phyloP scores from a whole-genome alignment of 2,329 filamentous ascomycete genomes.

The Intubia oerlemansii region DNA sequence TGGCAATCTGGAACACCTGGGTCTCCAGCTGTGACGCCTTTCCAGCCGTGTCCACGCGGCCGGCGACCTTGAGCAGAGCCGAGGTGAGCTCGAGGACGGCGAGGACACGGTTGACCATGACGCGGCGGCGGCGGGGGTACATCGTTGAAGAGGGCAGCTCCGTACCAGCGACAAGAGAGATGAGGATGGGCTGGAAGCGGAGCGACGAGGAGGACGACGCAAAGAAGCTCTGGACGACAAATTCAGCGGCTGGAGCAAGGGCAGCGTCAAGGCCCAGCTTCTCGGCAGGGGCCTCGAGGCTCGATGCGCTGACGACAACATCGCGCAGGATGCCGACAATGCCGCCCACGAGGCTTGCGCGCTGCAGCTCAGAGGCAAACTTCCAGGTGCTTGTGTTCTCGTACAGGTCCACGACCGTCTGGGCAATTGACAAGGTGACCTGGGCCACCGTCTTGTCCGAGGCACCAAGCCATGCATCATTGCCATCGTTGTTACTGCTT shows the following conservation, averaged over 20 bases:
- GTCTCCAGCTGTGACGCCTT: slow-evolving; percentile 47
- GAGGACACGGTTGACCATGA: slow-evolving; percentile 40
- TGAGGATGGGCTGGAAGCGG: slow-evolving; percentile 56
- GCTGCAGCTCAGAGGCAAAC: slow-evolving; percentile 47
- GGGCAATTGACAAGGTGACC: slow-evolving; percentile 50
- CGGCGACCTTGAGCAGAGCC: slow-evolving; percentile 48
- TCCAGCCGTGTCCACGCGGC: slow-evolving; percentile 39
- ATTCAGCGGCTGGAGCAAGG: slow-evolving; percentile 51
- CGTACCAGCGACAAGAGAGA: slow-evolving; percentile 42
- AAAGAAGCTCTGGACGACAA: slow-evolving; percentile 58
- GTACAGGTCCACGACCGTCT: slow-evolving; percentile 60
- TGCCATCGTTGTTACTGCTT: background rate
- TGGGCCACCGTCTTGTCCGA: slow-evolving; percentile 58
- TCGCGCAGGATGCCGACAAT: slow-evolving; percentile 51
- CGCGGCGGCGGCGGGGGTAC: slow-evolving; percentile 29
- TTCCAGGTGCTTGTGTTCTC: slow-evolving; percentile 77
- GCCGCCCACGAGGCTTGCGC: slow-evolving; percentile 43
- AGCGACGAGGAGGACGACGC: slow-evolving; percentile 47
- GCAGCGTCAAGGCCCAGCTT: slow-evolving; percentile 26
- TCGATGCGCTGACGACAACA: slow-evolving; percentile 51
- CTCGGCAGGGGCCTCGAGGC: slow-evolving; percentile 25
- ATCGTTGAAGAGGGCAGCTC: slow-evolving; percentile 39
- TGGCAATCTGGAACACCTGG: slow-evolving; percentile 63
- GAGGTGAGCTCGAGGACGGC: slow-evolving; percentile 45
- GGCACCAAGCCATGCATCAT: slow-evolving; percentile 40